phyloP scores from a whole-genome alignment of 2,329 filamentous ascomycete species.

The Cadophora sp. region DNA sequence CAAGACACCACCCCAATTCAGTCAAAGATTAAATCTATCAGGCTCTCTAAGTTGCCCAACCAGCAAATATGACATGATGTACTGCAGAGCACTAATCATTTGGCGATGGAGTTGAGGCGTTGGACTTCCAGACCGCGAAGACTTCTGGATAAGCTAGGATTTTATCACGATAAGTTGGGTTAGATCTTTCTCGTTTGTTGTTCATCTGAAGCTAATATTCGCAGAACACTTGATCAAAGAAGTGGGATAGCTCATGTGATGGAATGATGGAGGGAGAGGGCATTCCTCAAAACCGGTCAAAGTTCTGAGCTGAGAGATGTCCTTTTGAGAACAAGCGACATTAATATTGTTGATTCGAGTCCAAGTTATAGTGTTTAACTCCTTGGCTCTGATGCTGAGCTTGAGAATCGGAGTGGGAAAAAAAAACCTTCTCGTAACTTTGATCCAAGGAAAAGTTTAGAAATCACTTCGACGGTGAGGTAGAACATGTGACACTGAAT shows the following conservation, averaged over 20 bases:
- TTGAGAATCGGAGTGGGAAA: too few species aligned
- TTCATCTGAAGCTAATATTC: background rate
- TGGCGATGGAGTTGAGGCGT: background rate
- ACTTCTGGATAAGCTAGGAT: background rate
- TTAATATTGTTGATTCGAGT: slow-evolving; percentile 41
- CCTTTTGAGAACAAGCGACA: slow-evolving; percentile 44
- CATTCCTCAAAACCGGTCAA: slow-evolving; percentile 46
- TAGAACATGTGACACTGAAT: too few species aligned
- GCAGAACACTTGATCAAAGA: slow-evolving; percentile 5
- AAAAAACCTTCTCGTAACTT: too few species aligned
- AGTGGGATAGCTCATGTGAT: slow-evolving; percentile 6
- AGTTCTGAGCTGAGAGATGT: slow-evolving; percentile 40
- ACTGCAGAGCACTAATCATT: background rate
- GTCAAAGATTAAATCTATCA: background rate
- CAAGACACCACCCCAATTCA: background rate
- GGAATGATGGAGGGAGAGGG: slow-evolving; percentile 44
- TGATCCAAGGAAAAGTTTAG: too few species aligned
- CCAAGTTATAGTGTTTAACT: too few species aligned
- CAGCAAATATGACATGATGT: background rate
- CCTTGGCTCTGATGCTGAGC: too few species aligned
- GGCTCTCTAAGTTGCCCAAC: background rate
- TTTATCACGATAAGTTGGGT: background rate
- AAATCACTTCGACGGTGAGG: too few species aligned
- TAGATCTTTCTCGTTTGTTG: background rate
- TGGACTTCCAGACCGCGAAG: background rate